Conservation (phyloP, 2,329 filamentous ascomycete genomes). For the Talaromyces verruculosus region DNA sequence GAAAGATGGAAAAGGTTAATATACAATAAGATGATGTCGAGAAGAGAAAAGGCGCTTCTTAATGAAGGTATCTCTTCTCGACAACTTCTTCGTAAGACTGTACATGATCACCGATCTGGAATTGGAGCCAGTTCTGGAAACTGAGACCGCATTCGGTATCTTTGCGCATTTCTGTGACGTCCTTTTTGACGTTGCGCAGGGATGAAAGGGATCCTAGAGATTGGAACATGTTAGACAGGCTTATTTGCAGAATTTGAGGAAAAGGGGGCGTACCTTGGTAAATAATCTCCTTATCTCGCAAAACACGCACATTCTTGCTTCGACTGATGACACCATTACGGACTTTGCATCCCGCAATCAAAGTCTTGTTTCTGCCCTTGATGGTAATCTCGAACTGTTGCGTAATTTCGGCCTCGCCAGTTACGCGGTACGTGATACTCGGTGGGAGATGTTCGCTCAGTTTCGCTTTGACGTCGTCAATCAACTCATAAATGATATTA, state of each 20-base stretch:
- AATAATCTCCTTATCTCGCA: slow-evolving; percentile 68
- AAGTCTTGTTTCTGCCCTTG: slow-evolving; percentile 66
- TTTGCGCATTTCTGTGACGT: slow-evolving; percentile 84
- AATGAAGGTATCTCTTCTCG: slow-evolving; percentile 63
- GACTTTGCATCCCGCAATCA: slow-evolving; percentile 84
- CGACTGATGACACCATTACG: slow-evolving; percentile 73
- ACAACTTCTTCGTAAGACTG: slow-evolving; percentile 80
- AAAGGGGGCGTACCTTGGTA: slow-evolving; percentile 66
- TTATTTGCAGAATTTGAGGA: too few relatives aligned
- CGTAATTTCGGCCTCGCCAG: slow-evolving; percentile 83
- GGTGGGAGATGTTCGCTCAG: slow-evolving; percentile 70
- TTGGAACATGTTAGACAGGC: not conserved
- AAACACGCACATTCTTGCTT: slow-evolving; percentile 66
- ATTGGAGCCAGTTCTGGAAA: slow-evolving; percentile 75
- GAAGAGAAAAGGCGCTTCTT: not conserved
- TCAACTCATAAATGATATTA: slow-evolving; percentile 61
- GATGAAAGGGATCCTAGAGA: slow-evolving; percentile 69
- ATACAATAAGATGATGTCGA: slow-evolving; percentile 8
- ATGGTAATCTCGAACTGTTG: slow-evolving; percentile 82
- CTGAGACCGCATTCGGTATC: slow-evolving; percentile 90
- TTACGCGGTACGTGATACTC: slow-evolving; percentile 65
- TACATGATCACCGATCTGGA: slow-evolving; percentile 78
- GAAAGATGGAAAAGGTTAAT: not conserved
- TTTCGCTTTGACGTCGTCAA: slow-evolving; percentile 53
- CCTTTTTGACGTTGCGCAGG: slow-evolving; percentile 90